These are phyloP conservation scores for Colletotrichum sp. DNA, from an alignment of 2,329 filamentous ascomycete species.

Conservation along the genomic window DNA sequence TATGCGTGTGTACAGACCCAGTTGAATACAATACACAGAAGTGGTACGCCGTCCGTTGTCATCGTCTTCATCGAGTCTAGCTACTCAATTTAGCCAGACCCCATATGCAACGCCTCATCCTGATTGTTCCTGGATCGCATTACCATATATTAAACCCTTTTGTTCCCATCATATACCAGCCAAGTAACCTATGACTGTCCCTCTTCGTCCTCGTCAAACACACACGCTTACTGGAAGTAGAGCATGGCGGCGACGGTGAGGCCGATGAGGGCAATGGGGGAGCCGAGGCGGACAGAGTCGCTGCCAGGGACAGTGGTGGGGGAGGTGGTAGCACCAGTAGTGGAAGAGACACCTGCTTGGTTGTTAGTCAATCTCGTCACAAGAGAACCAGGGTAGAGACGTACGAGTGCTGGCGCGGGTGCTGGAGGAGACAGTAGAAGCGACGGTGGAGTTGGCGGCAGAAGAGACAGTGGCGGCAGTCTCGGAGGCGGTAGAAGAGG, in stretches of 20 bases:
- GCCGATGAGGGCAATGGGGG: slow-evolving; percentile 44
- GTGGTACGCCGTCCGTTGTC: background rate
- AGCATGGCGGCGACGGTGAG: slow-evolving; percentile 42
- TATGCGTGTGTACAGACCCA: slow-evolving; percentile 2
- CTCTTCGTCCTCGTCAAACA: background rate
- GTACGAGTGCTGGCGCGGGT: slow-evolving; percentile 19
- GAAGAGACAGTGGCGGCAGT: slow-evolving; percentile 17
- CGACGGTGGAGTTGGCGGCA: background rate
- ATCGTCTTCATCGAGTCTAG: background rate
- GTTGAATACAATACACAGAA: background rate
- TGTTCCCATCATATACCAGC: slow-evolving; percentile 15
- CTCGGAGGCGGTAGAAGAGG: slow-evolving; percentile 18
- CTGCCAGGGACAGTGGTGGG: slow-evolving; percentile 31
- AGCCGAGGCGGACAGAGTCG: slow-evolving; percentile 32
- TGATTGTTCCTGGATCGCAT: slow-evolving; percentile 17
- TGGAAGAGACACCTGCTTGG: slow-evolving; percentile 22
- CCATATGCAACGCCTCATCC: slow-evolving; percentile 14
- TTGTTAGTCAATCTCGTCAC: background rate
- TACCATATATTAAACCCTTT: slow-evolving; percentile 19
- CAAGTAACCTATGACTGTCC: background rate
- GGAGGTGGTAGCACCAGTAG: slow-evolving; percentile 35
- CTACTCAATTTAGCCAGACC: slow-evolving; percentile 5
- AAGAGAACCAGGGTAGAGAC: background rate
- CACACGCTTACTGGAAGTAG: slow-evolving; percentile 42
- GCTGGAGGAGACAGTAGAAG: slow-evolving; percentile 16